Evolutionary conservation across 257 asterid species (phyloP).

Genomic region (Oldenlandia corymbosa): DNA sequence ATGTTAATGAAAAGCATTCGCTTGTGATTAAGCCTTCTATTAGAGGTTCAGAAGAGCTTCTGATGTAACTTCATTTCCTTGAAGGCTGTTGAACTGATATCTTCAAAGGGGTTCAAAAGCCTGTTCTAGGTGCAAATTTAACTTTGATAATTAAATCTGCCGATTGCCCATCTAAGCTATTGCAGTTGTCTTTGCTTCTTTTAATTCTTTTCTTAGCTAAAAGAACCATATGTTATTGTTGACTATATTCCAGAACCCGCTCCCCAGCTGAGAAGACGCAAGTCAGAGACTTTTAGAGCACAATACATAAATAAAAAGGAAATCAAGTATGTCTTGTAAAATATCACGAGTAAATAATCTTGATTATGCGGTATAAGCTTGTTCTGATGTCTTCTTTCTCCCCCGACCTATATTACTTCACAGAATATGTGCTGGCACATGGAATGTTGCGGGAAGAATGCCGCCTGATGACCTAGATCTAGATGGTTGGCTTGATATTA

Average conservation of each 20-base stretch:
- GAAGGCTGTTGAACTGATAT: slow-evolving; percentile 1
- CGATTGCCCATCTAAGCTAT: background rate
- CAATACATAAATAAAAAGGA: slow-evolving; percentile 80
- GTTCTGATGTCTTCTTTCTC: slow-evolving; percentile 2
- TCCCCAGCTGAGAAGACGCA: slow-evolving; percentile 71
- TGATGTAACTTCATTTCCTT: slow-evolving; percentile 4
- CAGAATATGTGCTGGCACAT: slow-evolving; percentile 56
- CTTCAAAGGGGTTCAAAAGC: slow-evolving; percentile 1
- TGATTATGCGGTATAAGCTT: background rate
- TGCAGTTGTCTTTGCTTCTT: background rate
- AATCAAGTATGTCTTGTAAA: slow-evolving; percentile 49
- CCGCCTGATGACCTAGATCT: slow-evolving; percentile 78
- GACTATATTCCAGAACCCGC: slow-evolving; percentile 40
- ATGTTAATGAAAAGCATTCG: background rate
- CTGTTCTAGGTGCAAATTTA: background rate
- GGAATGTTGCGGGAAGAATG: slow-evolving; percentile 74
- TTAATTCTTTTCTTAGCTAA: background rate
- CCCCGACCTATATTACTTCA: background rate
- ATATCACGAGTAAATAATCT: background rate
- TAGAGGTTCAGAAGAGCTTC: background rate
- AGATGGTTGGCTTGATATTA: slow-evolving; percentile 66
- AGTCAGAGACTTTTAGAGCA: slow-evolving; percentile 86
- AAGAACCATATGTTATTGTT: background rate
- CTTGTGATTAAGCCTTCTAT: background rate
- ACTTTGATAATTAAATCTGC: background rate